Conservation (phyloP, 2,329 filamentous ascomycete genomes). For the Neofusicoccum laricinum region DNA sequence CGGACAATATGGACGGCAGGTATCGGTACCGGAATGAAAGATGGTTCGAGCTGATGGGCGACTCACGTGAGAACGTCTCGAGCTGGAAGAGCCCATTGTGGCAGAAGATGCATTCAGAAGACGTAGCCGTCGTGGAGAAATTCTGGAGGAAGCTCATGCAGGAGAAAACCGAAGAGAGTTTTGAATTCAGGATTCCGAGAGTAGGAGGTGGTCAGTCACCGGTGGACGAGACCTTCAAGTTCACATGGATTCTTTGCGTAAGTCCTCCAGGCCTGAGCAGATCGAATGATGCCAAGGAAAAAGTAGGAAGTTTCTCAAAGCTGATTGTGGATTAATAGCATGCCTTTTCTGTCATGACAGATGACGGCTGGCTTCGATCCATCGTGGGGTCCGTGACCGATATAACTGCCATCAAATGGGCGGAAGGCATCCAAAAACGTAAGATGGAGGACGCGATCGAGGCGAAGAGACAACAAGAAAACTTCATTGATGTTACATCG, state of each 20-base stretch:
- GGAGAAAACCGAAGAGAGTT: conserved; percentile 6
- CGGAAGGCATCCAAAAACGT: conserved; percentile 16
- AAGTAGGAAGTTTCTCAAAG: not conserved
- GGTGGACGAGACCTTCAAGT: conserved; percentile 2
- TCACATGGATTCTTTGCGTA: conserved; percentile 14
- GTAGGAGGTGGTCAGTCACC: not conserved
- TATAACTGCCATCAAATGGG: conserved; percentile 35
- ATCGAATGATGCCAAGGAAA: not conserved
- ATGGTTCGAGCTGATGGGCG: conserved; percentile 18
- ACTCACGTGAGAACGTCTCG: not conserved
- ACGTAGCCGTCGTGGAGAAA: not conserved
- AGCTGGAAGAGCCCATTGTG: conserved; percentile 11
- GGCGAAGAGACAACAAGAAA: conserved; percentile 33
- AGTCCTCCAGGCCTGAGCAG: not conserved
- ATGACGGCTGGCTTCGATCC: conserved; percentile 26
- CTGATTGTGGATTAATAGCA: not conserved
- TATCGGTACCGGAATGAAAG: conserved; percentile 18
- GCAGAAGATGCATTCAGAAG: conserved; percentile 12
- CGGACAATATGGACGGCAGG: conserved; percentile 14
- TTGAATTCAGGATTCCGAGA: conserved; percentile 15
- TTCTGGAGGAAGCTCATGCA: conserved; percentile 13
- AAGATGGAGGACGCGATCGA: conserved; percentile 28
- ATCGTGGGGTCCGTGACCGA: conserved; percentile 32
- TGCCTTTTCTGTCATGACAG: conserved; percentile 25
- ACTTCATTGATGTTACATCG: conserved; percentile 36